Base-by-base conservation (phyloP, 169 alveolate genomes). In the Ichthyophthirius multifiliis region DNA sequence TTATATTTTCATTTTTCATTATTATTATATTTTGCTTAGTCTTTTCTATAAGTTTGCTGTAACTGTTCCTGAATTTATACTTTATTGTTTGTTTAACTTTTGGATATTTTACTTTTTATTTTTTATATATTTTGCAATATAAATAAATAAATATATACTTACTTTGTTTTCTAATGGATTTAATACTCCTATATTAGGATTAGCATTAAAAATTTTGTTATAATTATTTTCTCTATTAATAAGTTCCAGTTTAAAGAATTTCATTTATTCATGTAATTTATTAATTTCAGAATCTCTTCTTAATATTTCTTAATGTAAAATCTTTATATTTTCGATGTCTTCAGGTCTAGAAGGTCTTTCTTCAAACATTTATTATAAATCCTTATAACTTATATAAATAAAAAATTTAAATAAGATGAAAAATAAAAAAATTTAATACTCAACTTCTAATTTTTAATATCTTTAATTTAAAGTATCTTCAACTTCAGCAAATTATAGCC, bases 271-370 rank as follows among this genome's bases (percentile, higher is more conserved):
- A 55, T 82, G 83, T 10, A 87, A 84, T 75, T 90, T 92, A 76
- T 89, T 90, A 6, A 94, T 44, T 23, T 83, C 88, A 65, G 86
- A 84, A 34, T 94, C 97, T 82, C 87, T 94, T 39, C 81, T 79
- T 34, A 65, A 62, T 18, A 94, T 80, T 83, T 91, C 92, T 62
- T 76, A 82, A 67, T 91, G 73, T 27, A 91, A 64, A 65, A 85
- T 65, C 48, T 86, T 86, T 34, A 94, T 91, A 75, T 86, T 82
- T 34, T 89, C 95, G 27, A 91, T 74, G 71, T 94, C 97, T 81
- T 94, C 97, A 45, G 93, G 94, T 81, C 97, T 74, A 20, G 93
- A 80, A 31, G 97, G 96, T 23, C 97, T 84, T 27, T 85, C 87
- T 46, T 91, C 96, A 75, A 88, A 94, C 30, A 85, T 63, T 4